Conservation (phyloP, 1,139 yeast genomes). For the Yamadazyma mexicana region DNA sequence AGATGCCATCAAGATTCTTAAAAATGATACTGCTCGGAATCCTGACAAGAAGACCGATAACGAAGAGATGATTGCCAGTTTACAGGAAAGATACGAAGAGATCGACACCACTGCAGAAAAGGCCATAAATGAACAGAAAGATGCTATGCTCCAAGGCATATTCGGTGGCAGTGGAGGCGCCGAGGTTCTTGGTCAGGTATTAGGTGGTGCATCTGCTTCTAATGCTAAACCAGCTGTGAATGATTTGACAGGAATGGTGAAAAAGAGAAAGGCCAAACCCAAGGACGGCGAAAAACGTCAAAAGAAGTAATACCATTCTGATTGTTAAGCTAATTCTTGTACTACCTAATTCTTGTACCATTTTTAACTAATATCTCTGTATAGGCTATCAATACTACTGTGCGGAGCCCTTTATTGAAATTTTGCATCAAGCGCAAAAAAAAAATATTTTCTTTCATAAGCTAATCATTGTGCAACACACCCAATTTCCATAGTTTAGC, state of each 20-base stretch:
- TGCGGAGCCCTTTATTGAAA: too few species aligned
- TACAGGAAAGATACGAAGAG: constrained; percentile 53
- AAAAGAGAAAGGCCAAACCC: constrained; percentile 29
- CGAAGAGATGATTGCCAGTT: constrained; percentile 52
- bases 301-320: constrained; percentile 9
- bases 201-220: constrained; percentile 8
- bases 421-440: too few species aligned
- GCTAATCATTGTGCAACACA: too few species aligned
- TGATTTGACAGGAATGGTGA: constrained; percentile 36
- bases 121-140: constrained; percentile 54
- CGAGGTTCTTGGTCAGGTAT: constrained; percentile 10
- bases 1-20: constrained; percentile 62
- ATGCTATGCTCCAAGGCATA: constrained; percentile 60
- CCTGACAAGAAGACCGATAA: constrained; percentile 41
- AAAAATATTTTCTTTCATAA: too few species aligned
- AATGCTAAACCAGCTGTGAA: constrained; percentile 23
- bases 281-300: constrained; percentile 11
- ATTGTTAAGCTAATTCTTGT: too few species aligned
- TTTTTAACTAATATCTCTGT: too few species aligned
- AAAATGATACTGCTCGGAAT: constrained; percentile 34
- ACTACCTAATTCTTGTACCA: too few species aligned
- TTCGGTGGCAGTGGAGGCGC: constrained; percentile 46
- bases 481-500: too few species aligned
- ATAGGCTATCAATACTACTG: too few species aligned
- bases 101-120: constrained; percentile 53